These are phyloP conservation scores for Endocalyx cinctus DNA, from an alignment of 2,329 filamentous ascomycete genomes.

Conservation along the genomic window DNA sequence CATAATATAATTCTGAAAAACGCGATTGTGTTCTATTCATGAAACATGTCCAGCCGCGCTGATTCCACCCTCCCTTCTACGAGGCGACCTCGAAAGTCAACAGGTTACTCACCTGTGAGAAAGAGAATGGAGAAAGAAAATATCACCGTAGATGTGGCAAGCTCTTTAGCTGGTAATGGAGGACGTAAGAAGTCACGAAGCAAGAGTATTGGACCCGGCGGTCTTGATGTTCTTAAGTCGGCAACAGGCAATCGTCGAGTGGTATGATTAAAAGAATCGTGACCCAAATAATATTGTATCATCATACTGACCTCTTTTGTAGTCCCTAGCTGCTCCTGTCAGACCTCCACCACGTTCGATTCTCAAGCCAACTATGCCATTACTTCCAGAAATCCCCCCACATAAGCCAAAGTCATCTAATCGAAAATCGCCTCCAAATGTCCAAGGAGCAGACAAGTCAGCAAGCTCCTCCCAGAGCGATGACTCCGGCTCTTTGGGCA, in stretches of 20 bases:
- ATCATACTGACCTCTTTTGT: conserved; percentile 13
- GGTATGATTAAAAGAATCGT: conserved; percentile 42
- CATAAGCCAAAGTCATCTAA: conserved; percentile 51
- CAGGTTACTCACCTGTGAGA: conserved; percentile 53
- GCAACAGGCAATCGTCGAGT: conserved; percentile 73
- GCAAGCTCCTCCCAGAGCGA: conserved; percentile 41
- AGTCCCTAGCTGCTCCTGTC: conserved; percentile 53
- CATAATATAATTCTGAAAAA: too few species aligned
- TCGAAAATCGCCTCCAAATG: conserved; percentile 42
- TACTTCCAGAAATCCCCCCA: conserved; percentile 62
- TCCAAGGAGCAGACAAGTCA: conserved; percentile 35
- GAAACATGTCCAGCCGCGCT: conserved; percentile 35
- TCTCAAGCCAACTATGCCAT: conserved; percentile 72
- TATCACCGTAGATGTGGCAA: conserved; percentile 61
- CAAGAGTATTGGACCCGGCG: conserved; percentile 93
- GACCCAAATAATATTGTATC: not conserved
- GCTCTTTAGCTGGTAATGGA: conserved; percentile 42
- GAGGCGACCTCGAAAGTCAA: conserved; percentile 65
- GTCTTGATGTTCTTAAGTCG: conserved; percentile 75
- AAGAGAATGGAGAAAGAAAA: conserved; percentile 71
- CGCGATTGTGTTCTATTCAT: too few species aligned
- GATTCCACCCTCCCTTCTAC: conserved; percentile 51
- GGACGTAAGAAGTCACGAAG: conserved; percentile 71
- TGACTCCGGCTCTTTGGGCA: conserved; percentile 32
- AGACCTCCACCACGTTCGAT: conserved; percentile 62